phyloP scores from a whole-genome alignment of 306 rosid species.

The Gastrolobium bilobum region DNA sequence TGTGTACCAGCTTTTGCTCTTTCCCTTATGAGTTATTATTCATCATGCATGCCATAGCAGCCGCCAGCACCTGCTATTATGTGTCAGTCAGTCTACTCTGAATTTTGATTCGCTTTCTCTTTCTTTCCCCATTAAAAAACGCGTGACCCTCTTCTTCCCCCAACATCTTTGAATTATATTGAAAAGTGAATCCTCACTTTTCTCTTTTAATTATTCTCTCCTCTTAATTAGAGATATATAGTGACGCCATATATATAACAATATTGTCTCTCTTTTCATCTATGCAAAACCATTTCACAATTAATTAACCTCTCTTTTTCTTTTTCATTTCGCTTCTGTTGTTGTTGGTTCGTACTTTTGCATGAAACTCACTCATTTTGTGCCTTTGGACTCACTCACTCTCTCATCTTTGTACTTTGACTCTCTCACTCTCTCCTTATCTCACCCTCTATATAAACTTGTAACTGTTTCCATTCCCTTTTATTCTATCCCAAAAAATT shows the following conservation, averaged over 20 bases:
- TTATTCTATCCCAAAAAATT: too few species aligned
- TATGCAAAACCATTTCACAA: neutral
- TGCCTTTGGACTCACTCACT: slow-evolving; percentile 35
- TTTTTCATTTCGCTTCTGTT: neutral
- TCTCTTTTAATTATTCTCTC: neutral
- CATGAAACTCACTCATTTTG: slow-evolving; percentile 36
- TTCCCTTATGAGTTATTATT: slow-evolving; percentile 25
- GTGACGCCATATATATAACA: neutral
- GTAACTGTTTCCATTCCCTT: neutral
- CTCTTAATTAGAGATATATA: neutral
- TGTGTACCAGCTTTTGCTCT: slow-evolving; percentile 3
- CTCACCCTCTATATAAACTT: neutral
- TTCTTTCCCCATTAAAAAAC: slow-evolving; percentile 15
- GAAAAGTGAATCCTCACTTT: neutral
- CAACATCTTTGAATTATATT: neutral
- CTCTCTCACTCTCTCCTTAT: neutral
- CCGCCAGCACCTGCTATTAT: neutral
- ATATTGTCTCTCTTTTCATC: slow-evolving; percentile 15
- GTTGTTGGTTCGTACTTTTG: neutral
- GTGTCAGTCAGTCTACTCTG: neutral
- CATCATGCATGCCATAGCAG: neutral
- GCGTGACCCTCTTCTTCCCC: slow-evolving; percentile 7
- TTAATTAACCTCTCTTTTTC: neutral
- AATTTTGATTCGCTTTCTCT: neutral
- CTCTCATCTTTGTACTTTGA: neutral